phyloP scores from a whole-genome alignment of 495 filamentous ascomycete genomes.

The Massariosphaeria phaeospora region DNA sequence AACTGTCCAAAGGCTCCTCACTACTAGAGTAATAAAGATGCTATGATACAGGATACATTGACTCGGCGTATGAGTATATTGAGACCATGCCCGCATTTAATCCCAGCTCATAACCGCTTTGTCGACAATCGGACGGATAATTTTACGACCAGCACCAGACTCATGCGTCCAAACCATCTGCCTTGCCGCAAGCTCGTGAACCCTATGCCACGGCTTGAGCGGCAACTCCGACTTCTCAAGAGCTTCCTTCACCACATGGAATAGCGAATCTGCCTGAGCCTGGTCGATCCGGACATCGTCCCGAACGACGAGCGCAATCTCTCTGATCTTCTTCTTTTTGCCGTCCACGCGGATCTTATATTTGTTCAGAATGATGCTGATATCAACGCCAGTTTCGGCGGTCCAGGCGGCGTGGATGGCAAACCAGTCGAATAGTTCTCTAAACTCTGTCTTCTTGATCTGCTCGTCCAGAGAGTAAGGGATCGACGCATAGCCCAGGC shows the following conservation, averaged over 20 bases:
- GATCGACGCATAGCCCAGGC: constrained; percentile 33
- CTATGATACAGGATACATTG: no score
- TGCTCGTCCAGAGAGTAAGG: constrained; percentile 33
- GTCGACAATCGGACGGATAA: constrained; percentile 31
- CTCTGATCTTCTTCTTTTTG: constrained; percentile 33
- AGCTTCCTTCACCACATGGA: constrained; percentile 20
- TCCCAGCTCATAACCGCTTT: constrained; percentile 32
- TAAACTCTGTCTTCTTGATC: constrained; percentile 32
- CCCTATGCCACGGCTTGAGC: constrained; percentile 31
- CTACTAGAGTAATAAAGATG: no score
- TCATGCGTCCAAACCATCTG: constrained; percentile 36
- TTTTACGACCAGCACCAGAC: constrained; percentile 26
- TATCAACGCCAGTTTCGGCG: constrained; percentile 26
- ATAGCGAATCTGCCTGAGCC: constrained; percentile 32
- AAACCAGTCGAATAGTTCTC: constrained; percentile 35
- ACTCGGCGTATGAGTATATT: no score
- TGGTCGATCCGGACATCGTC: constrained; percentile 33
- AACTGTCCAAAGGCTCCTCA: no score
- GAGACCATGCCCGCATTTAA: no score
- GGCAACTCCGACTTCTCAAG: constrained; percentile 17
- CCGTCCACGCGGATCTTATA: constrained; percentile 25
- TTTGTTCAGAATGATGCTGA: constrained; percentile 28
- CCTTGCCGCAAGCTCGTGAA: constrained; percentile 20
- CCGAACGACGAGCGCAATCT: constrained; percentile 31
- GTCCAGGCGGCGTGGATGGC: constrained; percentile 35